A percentile compares a stretch with the other conserved stretches of the same genome.
Evolutionary conservation across 306 rosid genomes (phyloP).

Genomic region (Sphenostylis stenocarpa): DNA sequence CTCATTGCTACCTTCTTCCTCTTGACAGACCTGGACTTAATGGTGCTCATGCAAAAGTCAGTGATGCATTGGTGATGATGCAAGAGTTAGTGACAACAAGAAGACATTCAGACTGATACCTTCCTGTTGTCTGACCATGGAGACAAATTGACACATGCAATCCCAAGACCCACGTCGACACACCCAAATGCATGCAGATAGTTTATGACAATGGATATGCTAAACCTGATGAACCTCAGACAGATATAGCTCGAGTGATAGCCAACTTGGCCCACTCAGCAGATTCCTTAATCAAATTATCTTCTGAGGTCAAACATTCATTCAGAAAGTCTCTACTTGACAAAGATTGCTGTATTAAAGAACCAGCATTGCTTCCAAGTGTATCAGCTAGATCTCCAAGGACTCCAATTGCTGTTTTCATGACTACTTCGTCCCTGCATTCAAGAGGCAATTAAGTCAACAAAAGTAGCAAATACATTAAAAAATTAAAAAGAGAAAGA

Average conservation of each 20-base stretch:
- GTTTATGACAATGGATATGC: constrained; percentile 46
- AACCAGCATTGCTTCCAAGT: constrained; percentile 84
- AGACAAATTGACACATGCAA: constrained; percentile 69
- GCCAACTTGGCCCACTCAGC: constrained; percentile 98
- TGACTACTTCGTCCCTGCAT: constrained; percentile 85
- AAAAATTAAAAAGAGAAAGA: neutral
- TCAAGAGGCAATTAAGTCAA: constrained; percentile 3
- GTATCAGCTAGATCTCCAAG: constrained; percentile 97
- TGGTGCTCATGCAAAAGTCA: constrained; percentile 75
- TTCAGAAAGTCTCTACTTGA: constrained; percentile 83
- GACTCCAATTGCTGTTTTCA: constrained; percentile 94
- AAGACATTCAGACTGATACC: constrained; percentile 55
- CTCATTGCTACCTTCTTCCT: constrained; percentile 54
- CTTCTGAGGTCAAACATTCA: constrained; percentile 90
- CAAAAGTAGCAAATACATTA: constrained; percentile 10
- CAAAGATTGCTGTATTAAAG: constrained; percentile 86
- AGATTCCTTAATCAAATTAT: constrained; percentile 80
- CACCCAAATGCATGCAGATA: constrained; percentile 86
- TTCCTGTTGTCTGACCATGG: constrained; percentile 68
- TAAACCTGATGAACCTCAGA: constrained; percentile 56
- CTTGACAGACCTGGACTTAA: constrained; percentile 53
- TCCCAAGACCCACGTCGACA: constrained; percentile 56
- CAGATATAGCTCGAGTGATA: constrained; percentile 82
- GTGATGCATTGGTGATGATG: constrained; percentile 81
- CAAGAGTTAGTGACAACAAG: constrained; percentile 86